Conservation (phyloP, 106 monocot genomes). For the Gastrodia elata region DNA sequence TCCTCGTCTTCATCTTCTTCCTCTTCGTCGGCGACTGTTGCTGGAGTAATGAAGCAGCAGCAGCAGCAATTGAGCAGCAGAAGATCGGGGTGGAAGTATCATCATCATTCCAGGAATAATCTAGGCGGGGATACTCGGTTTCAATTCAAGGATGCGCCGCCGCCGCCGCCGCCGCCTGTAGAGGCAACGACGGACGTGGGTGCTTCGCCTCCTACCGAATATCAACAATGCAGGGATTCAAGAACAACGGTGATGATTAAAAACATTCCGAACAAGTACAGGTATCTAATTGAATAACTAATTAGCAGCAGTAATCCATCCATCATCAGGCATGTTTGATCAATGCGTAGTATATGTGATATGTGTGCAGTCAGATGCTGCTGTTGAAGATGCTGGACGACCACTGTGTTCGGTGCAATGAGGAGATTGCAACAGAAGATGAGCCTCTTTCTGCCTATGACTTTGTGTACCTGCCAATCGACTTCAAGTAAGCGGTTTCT, state of each 20-base stretch:
- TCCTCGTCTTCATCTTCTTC: background rate
- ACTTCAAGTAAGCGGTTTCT: conserved; percentile 89
- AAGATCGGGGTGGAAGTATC: conserved; percentile 22
- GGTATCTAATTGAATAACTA: no score
- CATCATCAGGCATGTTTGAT: no score
- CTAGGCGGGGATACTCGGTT: conserved; percentile 38
- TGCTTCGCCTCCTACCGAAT: conserved; percentile 8
- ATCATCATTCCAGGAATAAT: conserved; percentile 17
- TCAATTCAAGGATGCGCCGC: conserved; percentile 37
- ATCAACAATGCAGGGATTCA: conserved; percentile 31
- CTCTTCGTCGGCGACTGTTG: conserved; percentile 8
- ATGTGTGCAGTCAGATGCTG: conserved; percentile 88
- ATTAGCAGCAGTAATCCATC: no score
- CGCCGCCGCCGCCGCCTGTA: no score
- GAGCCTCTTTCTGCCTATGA: conserved; percentile 75
- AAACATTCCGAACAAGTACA: conserved; percentile 99
- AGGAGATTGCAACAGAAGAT: conserved; percentile 38
- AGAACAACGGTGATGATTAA: conserved; percentile 96
- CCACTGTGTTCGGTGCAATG: conserved; percentile 97
- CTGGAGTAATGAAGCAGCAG: conserved; percentile 28
- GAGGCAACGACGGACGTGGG: conserved; percentile 2
- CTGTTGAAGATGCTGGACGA: conserved; percentile 91
- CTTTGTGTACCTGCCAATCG: conserved; percentile 96
- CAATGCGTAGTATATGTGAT: no score
- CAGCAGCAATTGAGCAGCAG: conserved; percentile 21